Evolutionary conservation across 2,329 filamentous ascomycete species (phyloP), one percentile per base, ranked within the genome.

Genomic region (Sporothrix pallida): DNA sequence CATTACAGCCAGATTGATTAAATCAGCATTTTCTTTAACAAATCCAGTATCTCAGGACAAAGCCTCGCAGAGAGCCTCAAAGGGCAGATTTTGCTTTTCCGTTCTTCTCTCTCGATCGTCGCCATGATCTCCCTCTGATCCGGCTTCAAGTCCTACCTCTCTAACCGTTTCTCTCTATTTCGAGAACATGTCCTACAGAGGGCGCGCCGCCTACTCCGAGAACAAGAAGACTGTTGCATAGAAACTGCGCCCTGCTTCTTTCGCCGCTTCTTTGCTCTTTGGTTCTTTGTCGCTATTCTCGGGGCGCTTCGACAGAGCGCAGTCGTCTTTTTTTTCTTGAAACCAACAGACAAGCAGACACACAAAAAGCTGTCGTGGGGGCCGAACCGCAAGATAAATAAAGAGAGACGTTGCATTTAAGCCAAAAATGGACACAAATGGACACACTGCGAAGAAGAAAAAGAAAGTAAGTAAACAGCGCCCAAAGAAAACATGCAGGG

Each of bases 331-430:
- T 15, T 23, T 58, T 15, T 37, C 8, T 10, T 48, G 62, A 26
- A 65, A 48, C 62, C 62, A 67, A 48, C 62, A 67, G 42, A 67
- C 62, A 67, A 7, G 62, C 10, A 56, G 31, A 44, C 52, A 23
- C 23, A 48, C 12, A 17, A 48, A 17, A 23, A 23, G 8, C 15
- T 48, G 31, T 37, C 31, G 31, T 23, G 42, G 62, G 62, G 42
- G 42, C 62, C 42, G 62, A 48, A 20, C 42, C 62, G 62, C 5
- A 65, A 3, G 23, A n/a, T 23, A 54, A 54, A 17, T 17, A 20
- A 56, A 56, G 20, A 20, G 23, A 56, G 52, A 23, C 9, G 52
- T 26, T 20, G 52, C 52, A 56, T 56, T n/a, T 26, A 56, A 23
- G 20, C n/a, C 31, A 37, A 37, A 37, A 37, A 37, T 37, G 31